Evolutionary conservation across 768 basidiomycete species (phyloP).

Genomic region (Mycena latifolia): DNA sequence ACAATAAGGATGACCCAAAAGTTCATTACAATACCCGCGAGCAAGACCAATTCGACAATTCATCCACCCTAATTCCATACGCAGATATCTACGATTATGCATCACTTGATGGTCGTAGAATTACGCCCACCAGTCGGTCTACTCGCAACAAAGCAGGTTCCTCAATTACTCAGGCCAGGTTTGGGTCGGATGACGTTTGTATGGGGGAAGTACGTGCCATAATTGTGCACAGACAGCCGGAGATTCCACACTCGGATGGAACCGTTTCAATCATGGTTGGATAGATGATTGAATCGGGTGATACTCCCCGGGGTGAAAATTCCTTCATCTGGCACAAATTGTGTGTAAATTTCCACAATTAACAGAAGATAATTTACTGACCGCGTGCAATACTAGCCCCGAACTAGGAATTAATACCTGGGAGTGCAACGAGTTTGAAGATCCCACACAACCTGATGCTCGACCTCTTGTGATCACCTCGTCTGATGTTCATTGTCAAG

Average conservation of each 20-base stretch:
- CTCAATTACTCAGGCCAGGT: slow-evolving; percentile 28
- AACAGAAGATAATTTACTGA: too few relatives aligned
- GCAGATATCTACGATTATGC: slow-evolving; percentile 26
- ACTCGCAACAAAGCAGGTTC: slow-evolving; percentile 25
- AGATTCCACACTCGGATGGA: slow-evolving; percentile 1
- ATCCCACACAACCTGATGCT: too few relatives aligned
- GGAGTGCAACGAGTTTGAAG: too few relatives aligned
- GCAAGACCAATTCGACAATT: too few relatives aligned
- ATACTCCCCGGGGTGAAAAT: not conserved
- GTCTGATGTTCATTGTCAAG: too few relatives aligned
- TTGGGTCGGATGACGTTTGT: slow-evolving; percentile 1
- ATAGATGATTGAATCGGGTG: not conserved
- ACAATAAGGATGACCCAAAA: slow-evolving; percentile 10
- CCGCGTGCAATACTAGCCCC: too few relatives aligned
- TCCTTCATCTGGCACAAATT: slow-evolving; percentile 3
- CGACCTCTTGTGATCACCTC: too few relatives aligned
- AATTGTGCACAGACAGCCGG: slow-evolving; percentile 35
- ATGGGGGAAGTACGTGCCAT: slow-evolving; percentile 33
- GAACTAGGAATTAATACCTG: too few relatives aligned
- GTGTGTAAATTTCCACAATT: too few relatives aligned
- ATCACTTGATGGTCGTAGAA: slow-evolving; percentile 36
- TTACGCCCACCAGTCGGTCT: slow-evolving; percentile 24
- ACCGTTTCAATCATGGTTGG: slow-evolving; percentile 25
- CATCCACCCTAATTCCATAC: not conserved
- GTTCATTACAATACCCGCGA: slow-evolving; percentile 7